Conservation (phyloP, 805 yeast species). For the Monosporozyma yasuniensis region DNA sequence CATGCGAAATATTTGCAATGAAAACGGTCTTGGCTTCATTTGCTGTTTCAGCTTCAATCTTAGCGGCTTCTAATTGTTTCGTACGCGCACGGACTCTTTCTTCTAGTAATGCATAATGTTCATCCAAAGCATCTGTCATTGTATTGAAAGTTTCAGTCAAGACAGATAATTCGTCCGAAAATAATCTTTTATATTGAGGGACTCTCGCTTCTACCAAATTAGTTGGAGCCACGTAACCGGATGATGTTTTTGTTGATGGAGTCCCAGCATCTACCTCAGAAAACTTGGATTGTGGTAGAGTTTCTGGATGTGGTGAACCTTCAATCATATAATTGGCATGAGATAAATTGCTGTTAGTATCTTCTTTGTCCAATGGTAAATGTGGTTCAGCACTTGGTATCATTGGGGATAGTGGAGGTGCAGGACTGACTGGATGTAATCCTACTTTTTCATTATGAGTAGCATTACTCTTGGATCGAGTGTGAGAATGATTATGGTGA, state of each 20-base stretch:
- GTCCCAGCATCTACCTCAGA: constrained; percentile 4
- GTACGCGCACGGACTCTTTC: constrained; percentile 84
- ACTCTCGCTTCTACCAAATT: constrained; percentile 34
- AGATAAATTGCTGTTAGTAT: neutral
- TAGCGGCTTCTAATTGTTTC: constrained; percentile 78
- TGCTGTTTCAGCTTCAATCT: constrained; percentile 85
- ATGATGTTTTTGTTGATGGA: constrained; percentile 12
- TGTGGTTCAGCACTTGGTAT: neutral
- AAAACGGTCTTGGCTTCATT: constrained; percentile 94
- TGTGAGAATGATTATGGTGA: neutral
- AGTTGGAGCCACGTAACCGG: constrained; percentile 24
- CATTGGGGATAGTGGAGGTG: neutral
- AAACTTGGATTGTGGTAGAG: neutral
- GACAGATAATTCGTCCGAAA: constrained; percentile 81
- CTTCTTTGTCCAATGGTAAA: neutral
- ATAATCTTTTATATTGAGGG: constrained; percentile 41
- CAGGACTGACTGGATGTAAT: neutral
- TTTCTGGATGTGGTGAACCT: constrained; percentile 4
- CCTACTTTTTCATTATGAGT: neutral
- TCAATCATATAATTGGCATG: neutral
- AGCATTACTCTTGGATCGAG: neutral
- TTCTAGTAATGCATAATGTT: constrained; percentile 77
- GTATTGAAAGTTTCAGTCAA: constrained; percentile 81
- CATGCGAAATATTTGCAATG: constrained; percentile 88
- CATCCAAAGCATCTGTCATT: constrained; percentile 81